phyloP scores from a whole-genome alignment of 805 yeast genomes.

The Lipomyces spencermartinsiae region DNA sequence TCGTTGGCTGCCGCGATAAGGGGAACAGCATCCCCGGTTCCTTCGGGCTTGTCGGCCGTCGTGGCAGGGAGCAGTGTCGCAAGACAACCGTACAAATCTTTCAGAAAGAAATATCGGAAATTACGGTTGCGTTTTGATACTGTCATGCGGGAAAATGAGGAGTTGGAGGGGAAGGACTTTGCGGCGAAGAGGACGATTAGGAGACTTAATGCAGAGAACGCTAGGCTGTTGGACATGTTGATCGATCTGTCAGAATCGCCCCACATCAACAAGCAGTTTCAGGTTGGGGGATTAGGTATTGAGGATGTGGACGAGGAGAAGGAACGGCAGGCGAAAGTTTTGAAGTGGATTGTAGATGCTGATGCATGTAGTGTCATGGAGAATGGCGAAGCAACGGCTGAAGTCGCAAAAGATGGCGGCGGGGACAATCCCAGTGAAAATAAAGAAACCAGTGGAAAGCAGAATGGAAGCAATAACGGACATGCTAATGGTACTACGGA shows the following conservation, averaged over 20 bases:
- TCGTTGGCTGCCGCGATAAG: neutral
- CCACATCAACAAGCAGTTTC: conserved; percentile 19
- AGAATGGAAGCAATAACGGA: neutral
- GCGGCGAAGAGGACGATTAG: conserved; percentile 27
- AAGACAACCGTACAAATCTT: conserved; percentile 35
- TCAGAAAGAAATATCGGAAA: conserved; percentile 37
- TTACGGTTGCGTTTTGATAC: conserved; percentile 30
- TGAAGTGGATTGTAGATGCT: neutral
- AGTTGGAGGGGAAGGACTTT: conserved; percentile 21
- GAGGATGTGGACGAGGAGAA: conserved; percentile 17
- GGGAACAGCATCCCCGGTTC: neutral
- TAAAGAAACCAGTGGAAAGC: neutral
- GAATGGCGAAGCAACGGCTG: neutral
- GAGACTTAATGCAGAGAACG: conserved; percentile 34
- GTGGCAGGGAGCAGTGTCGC: conserved; percentile 5
- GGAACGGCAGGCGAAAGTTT: conserved; percentile 17
- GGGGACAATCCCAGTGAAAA: neutral
- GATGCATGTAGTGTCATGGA: neutral
- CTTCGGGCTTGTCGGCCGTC: neutral
- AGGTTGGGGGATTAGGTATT: conserved; percentile 14
- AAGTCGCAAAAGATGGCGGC: neutral
- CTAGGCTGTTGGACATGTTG: conserved; percentile 32
- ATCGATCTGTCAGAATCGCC: conserved; percentile 32
- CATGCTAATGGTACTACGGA: neutral
- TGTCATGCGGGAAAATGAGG: conserved; percentile 30